Percentiles rank a stretch among this genome's conserved stretches.
phyloP scores from a whole-genome alignment of 2,329 filamentous ascomycete genomes.

The Verticillium longisporum region DNA sequence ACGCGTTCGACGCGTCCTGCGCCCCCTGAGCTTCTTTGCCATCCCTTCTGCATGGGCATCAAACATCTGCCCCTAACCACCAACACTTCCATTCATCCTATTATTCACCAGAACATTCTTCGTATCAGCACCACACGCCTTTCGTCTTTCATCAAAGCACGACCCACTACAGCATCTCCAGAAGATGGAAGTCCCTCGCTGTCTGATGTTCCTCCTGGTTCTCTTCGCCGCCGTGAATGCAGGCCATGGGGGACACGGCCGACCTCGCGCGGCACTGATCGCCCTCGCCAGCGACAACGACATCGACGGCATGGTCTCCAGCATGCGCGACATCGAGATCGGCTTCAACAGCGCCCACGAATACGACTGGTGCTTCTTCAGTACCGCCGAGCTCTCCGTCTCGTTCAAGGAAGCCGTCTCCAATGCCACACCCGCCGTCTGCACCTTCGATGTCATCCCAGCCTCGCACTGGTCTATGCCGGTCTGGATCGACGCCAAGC shows the following conservation, averaged over 20 bases:
- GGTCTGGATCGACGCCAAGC: conserved; percentile 61
- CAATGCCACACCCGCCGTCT: conserved; percentile 63
- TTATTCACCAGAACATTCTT: neutral
- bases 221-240: neutral
- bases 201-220: neutral
- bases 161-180: neutral
- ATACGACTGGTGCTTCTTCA: conserved; percentile 88
- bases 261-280: conserved; percentile 41
- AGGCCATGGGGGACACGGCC: neutral
- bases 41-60: neutral
- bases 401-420: conserved; percentile 66
- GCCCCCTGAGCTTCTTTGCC: neutral
- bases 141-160: neutral
- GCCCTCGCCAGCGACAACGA: conserved; percentile 69
- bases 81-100: neutral
- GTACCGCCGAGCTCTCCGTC: conserved; percentile 69
- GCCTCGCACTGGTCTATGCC: conserved; percentile 72
- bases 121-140: neutral
- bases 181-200: neutral
- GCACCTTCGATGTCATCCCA: conserved; percentile 66
- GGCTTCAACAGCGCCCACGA: conserved; percentile 73
- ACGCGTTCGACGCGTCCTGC: neutral
- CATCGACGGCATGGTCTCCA: conserved; percentile 57
- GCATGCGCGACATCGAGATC: conserved; percentile 54
- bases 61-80: neutral